Evolutionary conservation across 768 basidiomycete species (phyloP).

Genomic region (Cytidiella melzeri): DNA sequence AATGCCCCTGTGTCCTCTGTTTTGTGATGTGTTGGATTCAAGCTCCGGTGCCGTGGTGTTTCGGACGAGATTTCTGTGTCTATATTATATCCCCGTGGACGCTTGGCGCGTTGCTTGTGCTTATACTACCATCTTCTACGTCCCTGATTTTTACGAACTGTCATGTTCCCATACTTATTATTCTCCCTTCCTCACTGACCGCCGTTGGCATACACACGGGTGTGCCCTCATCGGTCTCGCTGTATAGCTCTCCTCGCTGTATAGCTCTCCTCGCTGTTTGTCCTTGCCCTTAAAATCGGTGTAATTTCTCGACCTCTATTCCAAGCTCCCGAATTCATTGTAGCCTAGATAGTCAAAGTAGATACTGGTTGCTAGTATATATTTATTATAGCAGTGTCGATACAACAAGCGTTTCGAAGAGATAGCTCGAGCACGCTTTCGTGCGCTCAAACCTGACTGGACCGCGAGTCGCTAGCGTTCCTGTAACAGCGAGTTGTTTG

Average conservation of each 20-base stretch:
- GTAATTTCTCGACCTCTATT: slow-evolving; percentile 6
- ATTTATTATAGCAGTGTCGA: slow-evolving; percentile 4
- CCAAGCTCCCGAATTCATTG: slow-evolving; percentile 9
- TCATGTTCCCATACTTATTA: slow-evolving; percentile 1
- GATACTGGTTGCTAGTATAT: slow-evolving; percentile 9
- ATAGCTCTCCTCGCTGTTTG: neutral
- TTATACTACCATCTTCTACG: slow-evolving; percentile 13
- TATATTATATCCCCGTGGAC: slow-evolving; percentile 11
- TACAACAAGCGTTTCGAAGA: neutral
- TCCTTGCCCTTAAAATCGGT: neutral
- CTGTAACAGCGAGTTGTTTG: no score
- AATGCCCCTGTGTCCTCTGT: neutral
- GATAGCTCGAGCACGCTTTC: neutral
- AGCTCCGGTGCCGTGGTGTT: no score
- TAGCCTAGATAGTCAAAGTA: slow-evolving; percentile 15
- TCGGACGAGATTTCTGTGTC: slow-evolving; percentile 8
- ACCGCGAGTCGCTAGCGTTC: no score
- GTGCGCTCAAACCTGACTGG: no score
- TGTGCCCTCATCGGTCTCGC: neutral
- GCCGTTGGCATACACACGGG: neutral
- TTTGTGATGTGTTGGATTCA: neutral
- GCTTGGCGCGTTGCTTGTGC: slow-evolving; percentile 13
- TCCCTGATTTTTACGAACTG: neutral
- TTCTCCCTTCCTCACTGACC: neutral
- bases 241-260: neutral